Conservation (phyloP, 495 filamentous ascomycete species). For the Penicillium subrubescens region DNA sequence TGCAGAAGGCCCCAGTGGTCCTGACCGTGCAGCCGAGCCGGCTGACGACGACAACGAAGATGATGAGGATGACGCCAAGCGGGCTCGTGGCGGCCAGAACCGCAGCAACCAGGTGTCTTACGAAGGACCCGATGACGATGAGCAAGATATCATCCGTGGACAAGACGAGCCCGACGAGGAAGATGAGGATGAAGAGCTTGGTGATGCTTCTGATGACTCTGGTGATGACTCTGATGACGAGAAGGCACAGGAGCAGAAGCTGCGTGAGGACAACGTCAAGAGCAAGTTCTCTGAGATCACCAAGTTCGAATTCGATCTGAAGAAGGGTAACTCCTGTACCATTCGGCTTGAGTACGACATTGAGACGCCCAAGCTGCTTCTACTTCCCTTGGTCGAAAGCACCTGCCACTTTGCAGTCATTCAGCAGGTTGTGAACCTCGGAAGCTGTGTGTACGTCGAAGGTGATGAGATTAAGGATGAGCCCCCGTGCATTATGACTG, state of each 20-base stretch:
- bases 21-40: slow-evolving; percentile 59
- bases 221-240: slow-evolving; percentile 45
- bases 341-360: slow-evolving; percentile 84
- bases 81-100: slow-evolving; percentile 72
- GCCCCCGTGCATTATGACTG: slow-evolving; percentile 65
- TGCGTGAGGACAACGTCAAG: slow-evolving; percentile 68
- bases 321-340: slow-evolving; percentile 70
- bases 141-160: slow-evolving; percentile 66
- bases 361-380: slow-evolving; percentile 83
- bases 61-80: slow-evolving; percentile 84
- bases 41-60: slow-evolving; percentile 76
- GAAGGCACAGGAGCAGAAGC: slow-evolving; percentile 43
- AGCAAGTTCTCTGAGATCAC: slow-evolving; percentile 64
- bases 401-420: slow-evolving; percentile 77
- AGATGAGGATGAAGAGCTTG: slow-evolving; percentile 44
- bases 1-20: slow-evolving; percentile 58
- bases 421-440: slow-evolving; percentile 78
- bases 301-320: slow-evolving; percentile 78
- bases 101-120: slow-evolving; percentile 81
- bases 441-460: slow-evolving; percentile 68
- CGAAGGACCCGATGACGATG: slow-evolving; percentile 88
- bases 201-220: slow-evolving; percentile 19
- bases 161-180: slow-evolving; percentile 47
- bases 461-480: slow-evolving; percentile 61
- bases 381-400: slow-evolving; percentile 84